Evolutionary conservation across 2,329 filamentous ascomycete genomes (phyloP), one percentile per base, ranked within the genome.

Genomic region (Calonectria crousiana): DNA sequence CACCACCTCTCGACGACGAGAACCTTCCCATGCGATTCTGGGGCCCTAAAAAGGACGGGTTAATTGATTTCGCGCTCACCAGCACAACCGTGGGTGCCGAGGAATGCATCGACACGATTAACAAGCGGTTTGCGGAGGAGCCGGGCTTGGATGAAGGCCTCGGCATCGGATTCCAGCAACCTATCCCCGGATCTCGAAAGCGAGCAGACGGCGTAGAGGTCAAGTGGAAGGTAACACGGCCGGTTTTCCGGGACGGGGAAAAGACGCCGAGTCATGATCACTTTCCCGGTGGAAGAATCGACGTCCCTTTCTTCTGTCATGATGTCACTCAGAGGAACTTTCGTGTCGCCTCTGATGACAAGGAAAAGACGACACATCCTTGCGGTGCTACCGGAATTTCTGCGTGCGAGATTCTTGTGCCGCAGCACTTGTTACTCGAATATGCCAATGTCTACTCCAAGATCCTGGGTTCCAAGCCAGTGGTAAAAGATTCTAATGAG

Each of bases 371-470:
- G 9, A 62, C 56, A 20, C 56, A 62, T 30, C 34, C 34, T 1
- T 62, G 56, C 34, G 56, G 56, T 14, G 56, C 56, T 14, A 62
- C 34, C 4, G 36, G 56, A 18, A 41, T 62, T 62, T 62, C 56
- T 30, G 56, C 56, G 36, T 62, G 56, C 34, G 56, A 62, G 34
- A 62, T 62, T 41, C 56, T 62, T n/a, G 56, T 62, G 2, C 56
- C 34, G 16, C 36, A 62, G 14, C 2, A 41, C 11, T 6, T 62
- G 20, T 18, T 62, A 23, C 13, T 20, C 26, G 56, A 62, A 6
- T 62, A 62, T 20, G 56, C 56, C 34, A 62, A 62, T 6, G 14
- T 62, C 23, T 62, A 62, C 56, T 41, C 34, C 14, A 62, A 62
- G 36, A 62, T 62, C 34, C 56, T 62, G 34, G 56, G 56, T 30